Conservation (phyloP, 306 rosid species). For the Phaseolus lunatus region DNA sequence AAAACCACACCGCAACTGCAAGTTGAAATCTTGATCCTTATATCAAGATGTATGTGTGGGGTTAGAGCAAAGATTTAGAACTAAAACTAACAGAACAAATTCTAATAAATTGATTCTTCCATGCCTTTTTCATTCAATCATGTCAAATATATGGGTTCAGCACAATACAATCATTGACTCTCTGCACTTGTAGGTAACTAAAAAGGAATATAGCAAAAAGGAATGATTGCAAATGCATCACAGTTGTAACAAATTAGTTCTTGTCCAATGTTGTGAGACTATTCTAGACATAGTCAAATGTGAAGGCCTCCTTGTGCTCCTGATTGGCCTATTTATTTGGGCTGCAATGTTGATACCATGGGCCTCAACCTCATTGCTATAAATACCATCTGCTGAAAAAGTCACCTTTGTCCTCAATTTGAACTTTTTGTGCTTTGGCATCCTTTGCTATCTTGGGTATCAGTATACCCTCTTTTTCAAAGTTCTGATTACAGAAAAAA, state of each 20-base stretch:
- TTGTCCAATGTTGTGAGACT: too few species aligned
- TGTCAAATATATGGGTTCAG: neutral
- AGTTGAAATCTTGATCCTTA: neutral
- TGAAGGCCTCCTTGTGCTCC: too few species aligned
- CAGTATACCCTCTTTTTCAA: constrained; percentile 24
- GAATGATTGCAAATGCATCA: neutral
- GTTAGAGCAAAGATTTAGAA: too few species aligned
- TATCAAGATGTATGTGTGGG: neutral
- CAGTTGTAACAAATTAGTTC: neutral
- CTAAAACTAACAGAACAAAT: too few species aligned
- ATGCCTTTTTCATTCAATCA: neutral
- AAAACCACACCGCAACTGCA: too few species aligned
- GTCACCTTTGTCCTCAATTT: too few species aligned
- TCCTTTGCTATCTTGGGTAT: constrained; percentile 12
- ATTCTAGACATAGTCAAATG: too few species aligned
- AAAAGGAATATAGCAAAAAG: neutral
- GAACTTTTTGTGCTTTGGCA: neutral
- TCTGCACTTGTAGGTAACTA: neutral
- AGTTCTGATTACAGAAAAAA: constrained; percentile 13
- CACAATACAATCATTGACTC: neutral
- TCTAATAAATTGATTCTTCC: neutral
- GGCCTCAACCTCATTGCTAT: too few species aligned
- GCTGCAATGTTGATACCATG: too few species aligned
- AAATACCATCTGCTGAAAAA: too few species aligned
- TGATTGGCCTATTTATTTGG: too few species aligned